Conservation (phyloP, 352 stramenopile species). For the Phytophthora sp. region DNA sequence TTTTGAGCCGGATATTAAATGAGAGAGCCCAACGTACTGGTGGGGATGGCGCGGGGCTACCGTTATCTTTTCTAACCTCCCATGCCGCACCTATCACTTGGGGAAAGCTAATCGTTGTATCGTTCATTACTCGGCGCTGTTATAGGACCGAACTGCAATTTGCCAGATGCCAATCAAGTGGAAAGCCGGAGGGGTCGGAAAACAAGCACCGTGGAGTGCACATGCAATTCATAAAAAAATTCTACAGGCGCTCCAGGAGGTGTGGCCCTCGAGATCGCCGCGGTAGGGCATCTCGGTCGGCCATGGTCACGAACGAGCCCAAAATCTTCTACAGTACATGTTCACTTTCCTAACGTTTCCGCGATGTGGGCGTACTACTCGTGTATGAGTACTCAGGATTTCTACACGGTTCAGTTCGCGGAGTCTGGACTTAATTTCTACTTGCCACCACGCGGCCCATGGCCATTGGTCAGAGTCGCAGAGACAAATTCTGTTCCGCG, state of each 20-base stretch:
- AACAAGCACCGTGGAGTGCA: conserved; percentile 24
- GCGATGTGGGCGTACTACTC: conserved; percentile 80
- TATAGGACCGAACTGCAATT: conserved; percentile 5
- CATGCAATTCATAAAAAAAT: conserved; percentile 49
- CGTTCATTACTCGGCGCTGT: not conserved
- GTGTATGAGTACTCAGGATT: conserved; percentile 72
- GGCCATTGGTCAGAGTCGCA: conserved; percentile 57
- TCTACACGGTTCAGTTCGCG: conserved; percentile 58
- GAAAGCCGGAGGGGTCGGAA: not conserved
- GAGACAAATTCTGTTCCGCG: conserved; percentile 58
- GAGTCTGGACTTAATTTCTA: conserved; percentile 56
- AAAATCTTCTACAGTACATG: conserved; percentile 69
- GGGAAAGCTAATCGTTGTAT: conserved; percentile 2
- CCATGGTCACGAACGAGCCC: conserved; percentile 46
- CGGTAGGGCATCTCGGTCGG: conserved; percentile 63
- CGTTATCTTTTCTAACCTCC: conserved; percentile 19
- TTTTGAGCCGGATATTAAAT: conserved; percentile 25
- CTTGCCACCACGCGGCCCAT: conserved; percentile 69
- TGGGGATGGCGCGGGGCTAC: too few relatives aligned
- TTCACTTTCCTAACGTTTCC: conserved; percentile 64
- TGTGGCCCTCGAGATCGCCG: conserved; percentile 17
- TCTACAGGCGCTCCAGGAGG: conserved; percentile 28
- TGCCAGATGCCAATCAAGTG: conserved; percentile 9
- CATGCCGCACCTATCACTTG: not conserved
- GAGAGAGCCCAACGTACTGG: not conserved